A percentile compares a stretch with the other conserved stretches of the same genome.
phyloP scores from a whole-genome alignment of 768 basidiomycete genomes.

The Tephrocybe sp. region DNA sequence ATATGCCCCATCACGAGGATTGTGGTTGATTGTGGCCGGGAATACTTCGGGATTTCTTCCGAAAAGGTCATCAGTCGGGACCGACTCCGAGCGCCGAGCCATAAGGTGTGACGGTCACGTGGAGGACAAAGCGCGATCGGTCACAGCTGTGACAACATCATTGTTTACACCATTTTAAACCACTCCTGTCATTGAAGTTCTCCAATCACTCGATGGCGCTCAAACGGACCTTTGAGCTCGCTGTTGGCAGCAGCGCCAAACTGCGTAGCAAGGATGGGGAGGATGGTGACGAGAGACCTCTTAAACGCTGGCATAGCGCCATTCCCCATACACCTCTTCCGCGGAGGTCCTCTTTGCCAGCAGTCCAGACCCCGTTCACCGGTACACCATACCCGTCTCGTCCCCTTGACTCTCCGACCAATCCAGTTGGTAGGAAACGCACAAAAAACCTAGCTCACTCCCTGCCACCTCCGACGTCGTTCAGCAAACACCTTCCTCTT shows the following conservation, averaged over 20 bases:
- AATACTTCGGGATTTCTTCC: background rate
- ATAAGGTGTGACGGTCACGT: background rate
- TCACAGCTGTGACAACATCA: conserved; percentile 16
- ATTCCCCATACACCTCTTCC: conserved; percentile 24
- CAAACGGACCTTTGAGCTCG: conserved; percentile 18
- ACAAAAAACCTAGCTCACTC: conserved; percentile 36
- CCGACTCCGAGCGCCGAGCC: no score
- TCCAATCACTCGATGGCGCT: conserved; percentile 9
- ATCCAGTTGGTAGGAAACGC: conserved; percentile 63
- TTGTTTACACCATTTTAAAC: conserved; percentile 12
- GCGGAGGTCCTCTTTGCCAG: conserved; percentile 19
- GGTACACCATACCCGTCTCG: conserved; percentile 42
- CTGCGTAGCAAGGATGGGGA: background rate
- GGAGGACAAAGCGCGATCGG: conserved; percentile 15
- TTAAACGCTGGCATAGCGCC: conserved; percentile 17
- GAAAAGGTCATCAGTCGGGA: no score
- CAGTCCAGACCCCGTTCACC: conserved; percentile 19
- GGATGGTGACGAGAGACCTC: conserved; percentile 11
- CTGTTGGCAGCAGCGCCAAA: conserved; percentile 2
- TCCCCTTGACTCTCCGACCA: conserved; percentile 68
- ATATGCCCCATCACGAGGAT: background rate
- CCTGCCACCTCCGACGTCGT: conserved; percentile 44
- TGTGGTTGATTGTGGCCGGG: background rate
- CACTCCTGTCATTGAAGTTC: background rate
- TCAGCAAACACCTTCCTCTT: conserved; percentile 59